Base-by-base conservation (phyloP, 2,329 filamentous ascomycete genomes). In the Penicillium sumatraense region DNA sequence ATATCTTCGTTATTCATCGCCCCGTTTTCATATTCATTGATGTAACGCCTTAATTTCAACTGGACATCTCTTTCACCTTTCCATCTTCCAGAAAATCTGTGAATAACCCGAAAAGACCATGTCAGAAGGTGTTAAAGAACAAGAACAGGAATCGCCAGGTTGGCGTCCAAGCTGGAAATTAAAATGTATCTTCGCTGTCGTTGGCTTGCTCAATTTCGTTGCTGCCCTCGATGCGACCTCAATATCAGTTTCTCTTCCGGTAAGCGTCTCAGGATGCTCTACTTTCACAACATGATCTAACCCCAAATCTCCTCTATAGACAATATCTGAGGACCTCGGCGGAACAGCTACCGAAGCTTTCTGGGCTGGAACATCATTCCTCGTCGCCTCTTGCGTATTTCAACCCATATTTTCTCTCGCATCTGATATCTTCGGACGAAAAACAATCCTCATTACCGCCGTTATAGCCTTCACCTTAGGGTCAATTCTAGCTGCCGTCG, bases 401-500 rank as follows among this genome's bases (percentile, higher is more conserved):
- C 54, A 59, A 29, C 57, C 54, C 4, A 23, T 56, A 7, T 53
- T 58, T 33, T 51, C 36, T 10, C 52, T 56, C 16, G 41, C 47
- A 40, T 58, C 58, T 9, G 52, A 60, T 16, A 56, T 56, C 21
- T 58, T 60, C 24, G 55, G 55, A 23, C 55, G 58, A 7, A 60
- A 60, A 40, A 14, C 7, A 11, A 44, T 53, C 14, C 49, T 59
- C 7, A 35, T 56, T 11, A 5, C 40, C 5, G 47, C 57, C 13
- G 54, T 57, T 3, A 9, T 26, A 5, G 11, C 44, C 5, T 57
- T 60, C 27, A 53, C 51, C 3, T 10, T 57, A 16, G 57, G 54
- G 13, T 56, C 58, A 1, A 56, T 58, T n/a, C 50, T 58, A 1
- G 52, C 49, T 11, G 53, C 52, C 10, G 41, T 56, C 27, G 23